Evolutionary conservation across 768 basidiomycete genomes (phyloP).

Genomic region (Strobilomyces confusus): DNA sequence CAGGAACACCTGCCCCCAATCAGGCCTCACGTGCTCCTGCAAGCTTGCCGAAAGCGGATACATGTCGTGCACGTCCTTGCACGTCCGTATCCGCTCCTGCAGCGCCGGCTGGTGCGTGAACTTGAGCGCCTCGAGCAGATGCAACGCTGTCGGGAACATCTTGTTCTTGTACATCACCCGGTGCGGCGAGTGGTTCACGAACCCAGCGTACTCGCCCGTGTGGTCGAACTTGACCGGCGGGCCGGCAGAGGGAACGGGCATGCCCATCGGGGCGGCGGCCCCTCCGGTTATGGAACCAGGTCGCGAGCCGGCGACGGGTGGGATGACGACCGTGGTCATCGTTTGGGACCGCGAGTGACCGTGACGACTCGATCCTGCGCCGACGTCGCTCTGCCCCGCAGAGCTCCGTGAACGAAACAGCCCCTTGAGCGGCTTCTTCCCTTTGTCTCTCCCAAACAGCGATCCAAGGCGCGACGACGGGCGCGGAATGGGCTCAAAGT

Average conservation of each 20-base stretch:
- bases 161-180: conserved; percentile 51
- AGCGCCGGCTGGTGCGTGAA: conserved; percentile 51
- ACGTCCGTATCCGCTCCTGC: conserved; percentile 52
- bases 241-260: conserved; percentile 16
- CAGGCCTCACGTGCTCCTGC: conserved; percentile 40
- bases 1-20: conserved; percentile 56
- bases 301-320: background rate
- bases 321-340: conserved; percentile 24
- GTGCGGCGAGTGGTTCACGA: conserved; percentile 67
- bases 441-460: conserved; percentile 31
- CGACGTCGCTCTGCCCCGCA: conserved; percentile 13
- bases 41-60: conserved; percentile 31
- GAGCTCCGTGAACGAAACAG: conserved; percentile 45
- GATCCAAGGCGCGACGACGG: conserved; percentile 19
- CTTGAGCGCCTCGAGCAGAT: conserved; percentile 75
- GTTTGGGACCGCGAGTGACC: conserved; percentile 15
- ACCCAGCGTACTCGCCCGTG: conserved; percentile 38
- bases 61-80: conserved; percentile 38
- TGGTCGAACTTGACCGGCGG: conserved; percentile 42
- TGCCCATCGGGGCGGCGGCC: background rate
- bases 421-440: conserved; percentile 36
- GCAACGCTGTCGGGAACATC: conserved; percentile 65
- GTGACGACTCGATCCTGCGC: conserved; percentile 13
- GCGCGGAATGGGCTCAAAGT: conserved; percentile 15
- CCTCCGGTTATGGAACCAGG: too few relatives aligned